Conservation (phyloP, 2,329 filamentous ascomycete genomes). For the Epichloe elymi region DNA sequence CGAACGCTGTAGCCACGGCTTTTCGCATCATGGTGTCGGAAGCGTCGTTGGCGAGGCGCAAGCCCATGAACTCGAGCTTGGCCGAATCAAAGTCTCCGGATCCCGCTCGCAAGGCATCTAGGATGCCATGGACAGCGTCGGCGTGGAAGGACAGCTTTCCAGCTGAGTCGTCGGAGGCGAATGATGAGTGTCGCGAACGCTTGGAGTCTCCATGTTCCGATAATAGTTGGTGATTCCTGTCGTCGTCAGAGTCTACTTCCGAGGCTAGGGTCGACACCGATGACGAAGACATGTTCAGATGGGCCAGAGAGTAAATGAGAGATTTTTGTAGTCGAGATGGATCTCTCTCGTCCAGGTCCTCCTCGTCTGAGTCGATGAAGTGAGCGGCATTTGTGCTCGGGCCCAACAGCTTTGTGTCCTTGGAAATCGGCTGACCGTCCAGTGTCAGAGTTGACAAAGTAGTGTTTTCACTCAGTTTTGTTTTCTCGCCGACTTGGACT, state of each 20-base stretch:
- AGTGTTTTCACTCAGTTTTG: constrained; percentile 26
- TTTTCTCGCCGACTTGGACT: constrained; percentile 55
- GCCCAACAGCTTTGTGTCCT: constrained; percentile 35
- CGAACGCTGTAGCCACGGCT: constrained; percentile 75
- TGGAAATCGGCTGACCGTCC: constrained; percentile 23
- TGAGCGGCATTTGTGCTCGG: constrained; percentile 34
- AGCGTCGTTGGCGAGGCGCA: constrained; percentile 84
- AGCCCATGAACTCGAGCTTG: constrained; percentile 81
- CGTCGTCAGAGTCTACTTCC: constrained; percentile 51
- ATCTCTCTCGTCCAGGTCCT: constrained; percentile 37
- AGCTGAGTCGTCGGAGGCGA: constrained; percentile 59
- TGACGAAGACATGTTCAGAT: constrained; percentile 39
- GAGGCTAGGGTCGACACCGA: constrained; percentile 50
- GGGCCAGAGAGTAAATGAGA: constrained; percentile 40
- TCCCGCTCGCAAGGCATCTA: constrained; percentile 68
- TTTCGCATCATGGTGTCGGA: constrained; percentile 79
- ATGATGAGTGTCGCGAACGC: constrained; percentile 54
- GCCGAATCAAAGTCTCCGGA: constrained; percentile 66
- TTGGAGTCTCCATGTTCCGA: constrained; percentile 29
- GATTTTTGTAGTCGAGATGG: constrained; percentile 39
- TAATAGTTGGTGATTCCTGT: constrained; percentile 51
- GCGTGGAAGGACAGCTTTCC: constrained; percentile 54
- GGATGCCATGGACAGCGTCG: constrained; percentile 75
- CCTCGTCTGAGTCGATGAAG: constrained; percentile 33
- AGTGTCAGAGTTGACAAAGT: constrained; percentile 23